Conservation (phyloP, 2,329 filamentous ascomycete genomes). For the Emergomyces pasteurianus region DNA sequence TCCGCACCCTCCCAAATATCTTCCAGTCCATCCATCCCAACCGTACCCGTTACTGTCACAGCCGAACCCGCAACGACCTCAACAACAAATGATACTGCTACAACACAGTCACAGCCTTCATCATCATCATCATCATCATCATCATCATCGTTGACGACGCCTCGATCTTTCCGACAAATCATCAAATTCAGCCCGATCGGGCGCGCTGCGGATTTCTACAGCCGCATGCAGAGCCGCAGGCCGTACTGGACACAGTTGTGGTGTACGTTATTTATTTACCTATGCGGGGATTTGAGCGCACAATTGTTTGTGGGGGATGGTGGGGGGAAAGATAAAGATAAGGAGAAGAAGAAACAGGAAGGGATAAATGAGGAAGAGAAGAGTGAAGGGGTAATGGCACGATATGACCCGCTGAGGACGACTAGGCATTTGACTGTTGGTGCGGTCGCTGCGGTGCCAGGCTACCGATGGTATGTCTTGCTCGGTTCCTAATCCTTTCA, state of each 20-base stretch:
- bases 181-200: conserved; percentile 23
- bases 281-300: conserved; percentile 64
- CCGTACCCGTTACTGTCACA: neutral
- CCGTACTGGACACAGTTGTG: conserved; percentile 72
- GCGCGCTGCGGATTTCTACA: conserved; percentile 41
- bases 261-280: conserved; percentile 65
- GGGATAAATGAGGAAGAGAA: conserved; percentile 17
- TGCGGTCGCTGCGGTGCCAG: conserved; percentile 59
- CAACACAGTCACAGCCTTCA: conserved; percentile 6
- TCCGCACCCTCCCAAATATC: neutral
- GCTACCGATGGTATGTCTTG: conserved; percentile 60
- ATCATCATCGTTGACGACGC: conserved; percentile 10
- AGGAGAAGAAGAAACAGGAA: conserved; percentile 14
- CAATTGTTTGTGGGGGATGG: conserved; percentile 47
- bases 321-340: neutral
- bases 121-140: conserved; percentile 14
- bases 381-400: conserved; percentile 31
- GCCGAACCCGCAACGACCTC: neutral
- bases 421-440: conserved; percentile 63
- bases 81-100: conserved; percentile 2
- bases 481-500: neutral
- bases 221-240: conserved; percentile 54
- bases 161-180: conserved; percentile 18
- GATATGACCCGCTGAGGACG: conserved; percentile 59
- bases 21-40: neutral